Conservation (phyloP, 1,284 basidiomycete species). For the Malassezia obtusa region DNA sequence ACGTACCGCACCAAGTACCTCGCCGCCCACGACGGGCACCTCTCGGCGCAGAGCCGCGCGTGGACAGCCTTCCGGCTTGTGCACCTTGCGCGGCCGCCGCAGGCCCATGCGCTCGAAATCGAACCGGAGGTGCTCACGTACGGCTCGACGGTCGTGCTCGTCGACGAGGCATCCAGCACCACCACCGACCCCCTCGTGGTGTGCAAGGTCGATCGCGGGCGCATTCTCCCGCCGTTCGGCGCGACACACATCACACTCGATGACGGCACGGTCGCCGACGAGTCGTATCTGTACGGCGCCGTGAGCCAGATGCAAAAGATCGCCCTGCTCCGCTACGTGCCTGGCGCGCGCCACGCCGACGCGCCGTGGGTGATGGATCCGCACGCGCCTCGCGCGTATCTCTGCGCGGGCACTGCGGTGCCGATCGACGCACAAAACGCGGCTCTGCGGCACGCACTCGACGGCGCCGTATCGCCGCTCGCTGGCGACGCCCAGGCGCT, state of each 20-base stretch:
- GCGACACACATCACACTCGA: conserved; percentile 16
- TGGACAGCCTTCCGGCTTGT: conserved; percentile 92
- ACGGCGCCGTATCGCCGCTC: not conserved
- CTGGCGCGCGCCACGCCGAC: not conserved
- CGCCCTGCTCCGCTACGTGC: conserved; percentile 64
- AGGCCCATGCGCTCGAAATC: conserved; percentile 24
- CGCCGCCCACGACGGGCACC: conserved; percentile 66
- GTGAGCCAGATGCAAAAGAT: conserved; percentile 95
- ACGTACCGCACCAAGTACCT: conserved; percentile 94
- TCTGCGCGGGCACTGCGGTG: conserved; percentile 8
- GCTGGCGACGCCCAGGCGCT: conserved; percentile 4
- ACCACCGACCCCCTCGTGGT: conserved; percentile 77
- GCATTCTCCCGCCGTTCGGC: conserved; percentile 50
- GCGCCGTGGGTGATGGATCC: not conserved
- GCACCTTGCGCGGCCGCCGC: conserved; percentile 37
- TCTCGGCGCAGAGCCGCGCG: conserved; percentile 72
- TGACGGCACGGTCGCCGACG: conserved; percentile 16
- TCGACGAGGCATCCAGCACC: conserved; percentile 72
- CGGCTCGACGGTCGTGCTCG: conserved; percentile 74
- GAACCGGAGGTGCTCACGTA: conserved; percentile 59
- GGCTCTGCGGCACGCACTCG: not conserved
- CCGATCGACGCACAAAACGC: not conserved
- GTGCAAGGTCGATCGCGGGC: conserved; percentile 82
- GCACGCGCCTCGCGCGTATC: conserved; percentile 9
- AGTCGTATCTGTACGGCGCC: conserved; percentile 58